Evolutionary conservation across 169 alveolate genomes (phyloP), one percentile per base, ranked within the genome.

Genomic region (Cryptosporidium canis): DNA sequence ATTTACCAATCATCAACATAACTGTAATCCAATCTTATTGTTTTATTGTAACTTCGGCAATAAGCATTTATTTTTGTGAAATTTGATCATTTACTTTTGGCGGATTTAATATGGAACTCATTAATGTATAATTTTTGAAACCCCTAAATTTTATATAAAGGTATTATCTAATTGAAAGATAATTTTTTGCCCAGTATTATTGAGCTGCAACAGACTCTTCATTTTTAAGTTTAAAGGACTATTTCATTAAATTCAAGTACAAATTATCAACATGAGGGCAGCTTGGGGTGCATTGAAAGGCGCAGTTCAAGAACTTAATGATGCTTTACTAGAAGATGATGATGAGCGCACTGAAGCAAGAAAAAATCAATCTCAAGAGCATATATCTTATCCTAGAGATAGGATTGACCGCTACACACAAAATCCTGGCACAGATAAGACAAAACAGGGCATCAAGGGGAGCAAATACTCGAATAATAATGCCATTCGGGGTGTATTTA

Each of bases 221-320:
- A 16, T 21, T 24, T 21, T 18, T n/a, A 7, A n/a, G 2, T 51
- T 51, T 2, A 12, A 21, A 3, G 4, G 24, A 21, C 33, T 41
- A 7, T 41, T 9, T 51, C 35, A 24, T 21, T n/a, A n/a, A 51
- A 51, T 21, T 21, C 24, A 51, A 0, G 1, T 51, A 51, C 24
- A 39, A 5, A 39, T 65, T 31, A 67, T 41, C 8, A 48, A 37
- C 12, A 77, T 77, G 87, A 55, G 87, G 33, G 87, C 87, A 58
- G 87, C 87, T 35, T 77, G 87, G 87, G 87, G 87, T 21, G 87
- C 87, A 53, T 66, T 77, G 24, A 77, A 77, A 43, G 87, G 72
- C 7, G 87, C 87, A 61, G 87, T 77, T 35, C 87, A 77, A 24
- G 87, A 77, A 58, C 65, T 77, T 14, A 77, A 77, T 29, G 87